These are phyloP conservation scores for Coemansia sp. DNA, from an alignment of 192 early-diverging fungal genomes.

Conservation along the genomic window DNA sequence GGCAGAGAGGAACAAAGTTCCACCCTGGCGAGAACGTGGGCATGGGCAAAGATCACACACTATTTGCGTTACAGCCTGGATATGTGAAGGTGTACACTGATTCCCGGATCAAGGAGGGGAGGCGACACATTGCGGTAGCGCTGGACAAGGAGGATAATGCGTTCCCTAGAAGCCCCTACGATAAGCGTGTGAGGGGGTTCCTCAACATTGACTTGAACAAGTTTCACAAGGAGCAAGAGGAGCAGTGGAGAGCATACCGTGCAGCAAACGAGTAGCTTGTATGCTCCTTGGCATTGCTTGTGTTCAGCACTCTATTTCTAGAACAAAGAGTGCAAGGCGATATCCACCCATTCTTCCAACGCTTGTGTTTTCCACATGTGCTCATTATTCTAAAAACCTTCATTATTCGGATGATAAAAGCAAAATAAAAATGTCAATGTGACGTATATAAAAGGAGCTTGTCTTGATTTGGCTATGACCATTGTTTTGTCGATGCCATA, in stretches of 20 bases:
- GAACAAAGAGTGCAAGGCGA: background rate
- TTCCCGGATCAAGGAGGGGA: constrained; percentile 59
- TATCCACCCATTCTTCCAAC: background rate
- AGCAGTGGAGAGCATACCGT: constrained; percentile 42
- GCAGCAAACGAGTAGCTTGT: constrained; percentile 12
- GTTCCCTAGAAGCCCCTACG: constrained; percentile 61
- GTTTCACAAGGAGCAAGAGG: constrained; percentile 26
- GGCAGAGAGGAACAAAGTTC: constrained; percentile 78
- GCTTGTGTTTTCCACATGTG: background rate
- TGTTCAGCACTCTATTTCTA: background rate
- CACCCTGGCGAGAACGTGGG: constrained; percentile 79
- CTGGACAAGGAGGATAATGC: constrained; percentile 59
- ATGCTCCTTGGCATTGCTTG: background rate
- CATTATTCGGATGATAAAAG: background rate
- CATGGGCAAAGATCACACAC: constrained; percentile 78
- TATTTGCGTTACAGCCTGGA: constrained; percentile 70
- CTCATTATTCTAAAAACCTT: background rate
- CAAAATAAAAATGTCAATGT: constrained; percentile 8
- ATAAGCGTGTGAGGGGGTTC: constrained; percentile 70
- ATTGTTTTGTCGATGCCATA: background rate
- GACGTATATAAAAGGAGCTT: background rate
- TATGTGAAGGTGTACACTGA: constrained; percentile 76
- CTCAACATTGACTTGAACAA: constrained; percentile 59
- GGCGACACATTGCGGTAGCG: constrained; percentile 68
- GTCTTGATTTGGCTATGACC: background rate